Evolutionary conservation across 2,329 filamentous ascomycete genomes (phyloP), one percentile per base, ranked within the genome.

Genomic region (Penicillium frequentans): DNA sequence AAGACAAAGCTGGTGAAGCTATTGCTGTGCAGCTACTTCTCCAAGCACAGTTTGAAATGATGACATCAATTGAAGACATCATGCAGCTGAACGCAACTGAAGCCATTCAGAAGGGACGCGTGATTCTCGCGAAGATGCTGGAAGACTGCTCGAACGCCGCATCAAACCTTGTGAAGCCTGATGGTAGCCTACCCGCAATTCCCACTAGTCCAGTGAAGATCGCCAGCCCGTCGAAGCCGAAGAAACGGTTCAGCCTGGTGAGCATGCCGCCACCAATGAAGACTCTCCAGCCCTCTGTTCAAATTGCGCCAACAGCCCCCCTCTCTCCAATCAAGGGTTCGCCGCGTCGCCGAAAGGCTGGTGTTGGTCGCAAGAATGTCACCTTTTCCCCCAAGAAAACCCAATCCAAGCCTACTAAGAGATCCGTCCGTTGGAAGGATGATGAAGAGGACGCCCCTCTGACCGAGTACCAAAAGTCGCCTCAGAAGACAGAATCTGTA

Each of bases 401-500:
- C 5, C 68, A 69, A 26, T 49, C 61, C 11, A 87, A 90, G 76
- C 88, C 88, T 73, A 82, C 84, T 10, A 91, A 91, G 75, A 85
- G 93, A 58, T 88, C 84, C 46, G 93, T 99, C 6, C 86, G 93
- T 62, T 99, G 95, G 95, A 87, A 91, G 57, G 92, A 96, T 68
- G 95, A 98, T 67, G 91, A 88, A 2, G 89, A 96, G 69, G 86
- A 93, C 51, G 93, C 92, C 24, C 87, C 88, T 1, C 79, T 98
- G 55, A 92, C 90, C 11, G 95, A 98, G 71, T 97, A 93, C 70
- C 90, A 93, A 69, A 91, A 91, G 76, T 97, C 93, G 3, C 93
- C 95, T 1, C 84, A 92, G 72, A 90, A 88, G 69, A 74, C 83
- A 9, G 79, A 84, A 16, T 80, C 80, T 2, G 84, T 85, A 1